Evolutionary conservation across 2,329 filamentous ascomycete genomes (phyloP).

Genomic region (Talaromyces verruculosus): DNA sequence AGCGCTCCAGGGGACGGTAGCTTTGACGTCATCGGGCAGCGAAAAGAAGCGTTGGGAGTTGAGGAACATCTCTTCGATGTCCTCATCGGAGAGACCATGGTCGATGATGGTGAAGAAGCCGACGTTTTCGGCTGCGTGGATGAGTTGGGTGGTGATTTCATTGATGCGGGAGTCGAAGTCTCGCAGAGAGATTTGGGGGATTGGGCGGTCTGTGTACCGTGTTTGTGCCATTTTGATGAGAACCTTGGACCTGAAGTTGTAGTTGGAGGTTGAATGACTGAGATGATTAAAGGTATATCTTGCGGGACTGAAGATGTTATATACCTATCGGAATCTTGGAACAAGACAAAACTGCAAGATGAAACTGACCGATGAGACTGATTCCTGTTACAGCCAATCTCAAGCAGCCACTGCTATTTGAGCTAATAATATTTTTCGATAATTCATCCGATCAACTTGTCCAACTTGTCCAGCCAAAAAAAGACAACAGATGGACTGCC

Average conservation of each 20-base stretch:
- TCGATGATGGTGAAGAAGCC: constrained; percentile 62
- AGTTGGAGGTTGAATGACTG: background rate
- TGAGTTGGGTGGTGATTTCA: constrained; percentile 54
- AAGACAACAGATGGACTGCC: background rate
- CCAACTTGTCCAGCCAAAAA: background rate
- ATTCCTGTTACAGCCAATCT: background rate
- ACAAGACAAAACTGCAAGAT: background rate
- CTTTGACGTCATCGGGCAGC: constrained; percentile 54
- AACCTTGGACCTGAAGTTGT: background rate
- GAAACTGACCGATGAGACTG: background rate
- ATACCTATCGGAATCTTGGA: background rate
- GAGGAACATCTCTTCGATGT: constrained; percentile 55
- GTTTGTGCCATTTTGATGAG: constrained; percentile 32
- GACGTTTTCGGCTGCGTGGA: constrained; percentile 57
- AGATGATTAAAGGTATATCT: background rate
- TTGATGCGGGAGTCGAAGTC: constrained; percentile 56
- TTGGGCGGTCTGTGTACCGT: constrained; percentile 45
- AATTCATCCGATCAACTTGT: background rate
- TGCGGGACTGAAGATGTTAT: background rate
- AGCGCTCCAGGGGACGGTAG: constrained; percentile 54
- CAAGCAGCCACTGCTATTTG: background rate
- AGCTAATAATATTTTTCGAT: background rate
- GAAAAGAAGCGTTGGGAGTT: constrained; percentile 56
- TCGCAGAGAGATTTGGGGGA: constrained; percentile 56
- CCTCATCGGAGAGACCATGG: constrained; percentile 53